Evolutionary conservation across 2,329 filamentous ascomycete species (phyloP), one percentile per base, ranked within the genome.

Genomic region (Aspergillus piperis): DNA sequence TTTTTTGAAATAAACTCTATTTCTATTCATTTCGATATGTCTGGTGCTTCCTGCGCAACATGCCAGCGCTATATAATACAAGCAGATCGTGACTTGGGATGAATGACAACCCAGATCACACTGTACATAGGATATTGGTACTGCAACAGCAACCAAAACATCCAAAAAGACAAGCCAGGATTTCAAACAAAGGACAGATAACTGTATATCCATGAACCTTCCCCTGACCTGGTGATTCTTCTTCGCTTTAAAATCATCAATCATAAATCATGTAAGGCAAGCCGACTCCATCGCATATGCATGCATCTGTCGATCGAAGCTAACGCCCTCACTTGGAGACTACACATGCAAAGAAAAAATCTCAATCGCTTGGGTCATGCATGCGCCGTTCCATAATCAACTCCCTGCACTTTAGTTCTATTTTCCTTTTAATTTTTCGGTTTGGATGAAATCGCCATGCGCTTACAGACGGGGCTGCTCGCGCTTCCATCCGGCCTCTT

Each of bases 401-500:
- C 41, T 38, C 41, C 32, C 15, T 13, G 19, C 21, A 41, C 25
- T 50, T 54, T 54, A 5, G 21, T 59, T 13, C 5, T 15, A 6
- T 13, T 36, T 36, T 36, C 5, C 1, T 13, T 36, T 13, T 11
- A 10, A 36, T 36, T 36, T 36, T 13, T 11, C 11, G 11, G 32
- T 36, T 13, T 36, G 19, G 6, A 13, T 11, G 13, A 42, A 30
- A 54, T 36, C 59, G 57, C 48, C 47, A 58, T 53, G 49, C 49
- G 58, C 66, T 67, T 64, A 68, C 60, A 68, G 63, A 56, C 63
- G 68, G 57, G 83, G 77, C 74, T 84, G 79, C 70, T 82, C 72
- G 62, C 82, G 82, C 72, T 80, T 86, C 87, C 87, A 89, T 19
- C 86, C 86, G 60, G 85, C 90, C 66, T 91, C 87, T 73, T 88